Evolutionary conservation across 2,329 filamentous ascomycete genomes (phyloP).

Genomic region (Boeremia lycopersici): DNA sequence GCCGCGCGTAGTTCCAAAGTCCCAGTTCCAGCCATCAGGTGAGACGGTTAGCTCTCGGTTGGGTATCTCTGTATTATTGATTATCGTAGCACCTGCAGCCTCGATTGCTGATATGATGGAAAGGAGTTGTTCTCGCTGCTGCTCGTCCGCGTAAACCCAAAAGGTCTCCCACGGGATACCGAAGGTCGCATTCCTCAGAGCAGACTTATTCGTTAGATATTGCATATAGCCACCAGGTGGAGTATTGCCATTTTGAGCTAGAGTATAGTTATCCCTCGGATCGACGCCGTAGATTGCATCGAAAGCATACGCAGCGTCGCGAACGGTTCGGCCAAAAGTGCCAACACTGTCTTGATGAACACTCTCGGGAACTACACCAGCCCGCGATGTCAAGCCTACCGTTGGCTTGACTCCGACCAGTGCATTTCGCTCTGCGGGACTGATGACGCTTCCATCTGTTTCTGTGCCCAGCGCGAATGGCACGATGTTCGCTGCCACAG

Average conservation of each 20-base stretch:
- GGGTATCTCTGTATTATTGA: constrained; percentile 73
- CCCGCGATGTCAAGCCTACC: constrained; percentile 71
- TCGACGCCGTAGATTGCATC: constrained; percentile 73
- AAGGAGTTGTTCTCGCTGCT: constrained; percentile 62
- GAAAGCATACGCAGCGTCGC: constrained; percentile 70
- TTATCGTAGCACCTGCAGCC: constrained; percentile 67
- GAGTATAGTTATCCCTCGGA: constrained; percentile 68
- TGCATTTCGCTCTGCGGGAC: constrained; percentile 71
- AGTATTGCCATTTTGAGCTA: constrained; percentile 60
- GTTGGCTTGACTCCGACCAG: constrained; percentile 79
- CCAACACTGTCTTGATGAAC: constrained; percentile 73
- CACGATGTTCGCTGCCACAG: constrained; percentile 67
- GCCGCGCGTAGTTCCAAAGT: constrained; percentile 67
- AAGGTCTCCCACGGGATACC: constrained; percentile 75
- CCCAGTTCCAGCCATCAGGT: constrained; percentile 75
- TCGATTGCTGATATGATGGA: constrained; percentile 59
- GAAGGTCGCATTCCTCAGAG: constrained; percentile 67
- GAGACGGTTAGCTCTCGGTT: constrained; percentile 66
- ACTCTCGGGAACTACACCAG: constrained; percentile 65
- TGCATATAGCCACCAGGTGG: constrained; percentile 63
- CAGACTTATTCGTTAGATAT: constrained; percentile 60
- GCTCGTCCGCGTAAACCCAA: constrained; percentile 65
- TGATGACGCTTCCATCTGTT: constrained; percentile 71
- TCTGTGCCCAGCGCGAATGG: constrained; percentile 74
- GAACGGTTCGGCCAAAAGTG: constrained; percentile 68